Evolutionary conservation across 2,329 filamentous ascomycete genomes (phyloP).

Genomic region (Sclerotinia spermophila): DNA sequence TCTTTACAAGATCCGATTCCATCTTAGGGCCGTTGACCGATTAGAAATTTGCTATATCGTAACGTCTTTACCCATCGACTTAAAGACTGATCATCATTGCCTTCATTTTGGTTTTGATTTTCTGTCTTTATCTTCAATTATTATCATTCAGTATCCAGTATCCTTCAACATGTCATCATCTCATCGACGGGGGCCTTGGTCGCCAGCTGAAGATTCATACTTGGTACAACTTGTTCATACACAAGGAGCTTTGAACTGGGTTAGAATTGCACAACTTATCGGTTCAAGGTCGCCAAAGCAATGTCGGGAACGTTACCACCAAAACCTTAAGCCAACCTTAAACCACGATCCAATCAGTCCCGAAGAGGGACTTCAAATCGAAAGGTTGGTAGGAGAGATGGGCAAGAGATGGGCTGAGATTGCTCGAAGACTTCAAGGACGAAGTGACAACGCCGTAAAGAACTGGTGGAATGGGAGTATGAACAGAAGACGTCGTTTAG

Average conservation of each 20-base stretch:
- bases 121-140: not conserved
- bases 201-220: constrained; percentile 68
- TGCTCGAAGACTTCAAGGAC: constrained; percentile 72
- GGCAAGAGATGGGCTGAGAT: constrained; percentile 95
- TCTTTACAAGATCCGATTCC: constrained; percentile 9
- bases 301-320: constrained; percentile 89
- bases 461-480: constrained; percentile 97
- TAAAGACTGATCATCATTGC: constrained; percentile 6
- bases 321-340: constrained; percentile 78
- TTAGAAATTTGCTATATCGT: constrained; percentile 16
- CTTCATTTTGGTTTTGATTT: constrained; percentile 6
- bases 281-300: constrained; percentile 84
- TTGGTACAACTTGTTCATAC: constrained; percentile 67
- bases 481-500: constrained; percentile 61
- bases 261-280: constrained; percentile 74
- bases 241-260: constrained; percentile 83
- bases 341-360: constrained; percentile 70
- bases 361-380: constrained; percentile 69
- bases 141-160: not conserved
- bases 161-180: constrained; percentile 32
- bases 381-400: constrained; percentile 70
- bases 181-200: constrained; percentile 79
- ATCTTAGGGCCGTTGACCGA: constrained; percentile 1
- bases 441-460: constrained; percentile 94
- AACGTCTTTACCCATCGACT: constrained; percentile 10